Percentiles rank a stretch among this genome's conserved stretches.
Evolutionary conservation across 768 basidiomycete genomes (phyloP).

Genomic region (Boletus bicolor): DNA sequence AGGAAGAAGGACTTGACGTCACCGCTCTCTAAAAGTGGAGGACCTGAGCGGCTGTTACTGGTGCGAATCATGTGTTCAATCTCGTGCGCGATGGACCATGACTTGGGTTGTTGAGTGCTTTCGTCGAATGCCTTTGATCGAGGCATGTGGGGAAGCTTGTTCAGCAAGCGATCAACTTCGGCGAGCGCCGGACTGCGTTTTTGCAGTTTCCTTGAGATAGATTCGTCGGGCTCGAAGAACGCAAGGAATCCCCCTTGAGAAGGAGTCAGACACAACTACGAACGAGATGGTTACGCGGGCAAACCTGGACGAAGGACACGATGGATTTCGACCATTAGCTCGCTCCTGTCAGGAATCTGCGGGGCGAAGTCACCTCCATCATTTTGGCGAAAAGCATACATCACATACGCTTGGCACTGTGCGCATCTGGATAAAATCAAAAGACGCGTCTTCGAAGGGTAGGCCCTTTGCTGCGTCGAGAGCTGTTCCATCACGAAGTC

Average conservation of each 20-base stretch:
- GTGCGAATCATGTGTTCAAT: not conserved
- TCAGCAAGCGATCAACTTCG: conserved; percentile 5
- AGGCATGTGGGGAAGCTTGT: conserved; percentile 3
- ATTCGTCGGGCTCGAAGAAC: conserved; percentile 4
- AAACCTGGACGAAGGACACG: conserved; percentile 4
- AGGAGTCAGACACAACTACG: not conserved
- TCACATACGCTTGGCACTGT: conserved; percentile 5
- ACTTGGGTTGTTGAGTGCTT: not conserved
- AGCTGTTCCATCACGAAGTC: not conserved
- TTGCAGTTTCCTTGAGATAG: not conserved
- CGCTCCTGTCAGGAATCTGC: not conserved
- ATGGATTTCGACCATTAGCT: conserved; percentile 2
- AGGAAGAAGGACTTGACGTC: not conserved
- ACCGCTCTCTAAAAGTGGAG: not conserved
- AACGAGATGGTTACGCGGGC: not conserved
- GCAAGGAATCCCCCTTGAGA: not conserved
- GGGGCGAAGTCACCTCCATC: not conserved
- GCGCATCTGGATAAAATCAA: conserved; percentile 11
- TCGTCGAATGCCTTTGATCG: not conserved
- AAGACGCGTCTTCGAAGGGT: conserved; percentile 8
- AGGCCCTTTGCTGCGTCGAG: not conserved
- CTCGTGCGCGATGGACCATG: conserved; percentile 3
- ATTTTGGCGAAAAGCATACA: not conserved
- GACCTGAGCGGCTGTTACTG: not conserved
- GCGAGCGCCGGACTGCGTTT: not conserved